phyloP scores from a whole-genome alignment of 768 basidiomycete genomes.

The Suillus paluster region DNA sequence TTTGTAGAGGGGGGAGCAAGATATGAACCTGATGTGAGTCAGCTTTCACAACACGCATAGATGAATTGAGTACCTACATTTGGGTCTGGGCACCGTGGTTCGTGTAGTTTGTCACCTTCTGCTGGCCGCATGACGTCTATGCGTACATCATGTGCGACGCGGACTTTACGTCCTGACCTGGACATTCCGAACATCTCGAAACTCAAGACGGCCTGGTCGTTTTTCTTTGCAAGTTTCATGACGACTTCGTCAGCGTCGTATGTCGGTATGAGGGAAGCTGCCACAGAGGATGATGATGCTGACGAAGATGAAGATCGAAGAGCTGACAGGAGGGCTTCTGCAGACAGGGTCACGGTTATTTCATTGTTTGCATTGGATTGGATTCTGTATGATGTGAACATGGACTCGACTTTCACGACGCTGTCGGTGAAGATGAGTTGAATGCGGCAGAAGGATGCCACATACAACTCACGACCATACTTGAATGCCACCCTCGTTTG shows the following conservation, averaged over 20 bases:
- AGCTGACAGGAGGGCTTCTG: slow-evolving; percentile 76
- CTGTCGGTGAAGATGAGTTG: slow-evolving; percentile 36
- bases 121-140: slow-evolving; percentile 79
- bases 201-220: slow-evolving; percentile 74
- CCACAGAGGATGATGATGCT: slow-evolving; percentile 42
- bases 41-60: background rate
- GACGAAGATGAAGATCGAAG: slow-evolving; percentile 66
- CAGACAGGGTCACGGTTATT: slow-evolving; percentile 73
- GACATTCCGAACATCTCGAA: slow-evolving; percentile 76
- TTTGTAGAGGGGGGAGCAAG: slow-evolving; percentile 72
- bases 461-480: slow-evolving; percentile 72
- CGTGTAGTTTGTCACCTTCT: slow-evolving; percentile 72
- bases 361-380: slow-evolving; percentile 85
- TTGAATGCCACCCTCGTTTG: slow-evolving; percentile 83
- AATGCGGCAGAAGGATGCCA: slow-evolving; percentile 16
- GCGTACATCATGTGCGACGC: slow-evolving; percentile 78
- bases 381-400: slow-evolving; percentile 81
- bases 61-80: slow-evolving; percentile 56
- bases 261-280: slow-evolving; percentile 32
- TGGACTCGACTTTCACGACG: slow-evolving; percentile 64
- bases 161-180: slow-evolving; percentile 63
- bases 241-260: slow-evolving; percentile 69
- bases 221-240: slow-evolving; percentile 88
- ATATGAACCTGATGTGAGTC: slow-evolving; percentile 64
- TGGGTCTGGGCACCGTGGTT: slow-evolving; percentile 86